Evolutionary conservation across 257 asterid species (phyloP), one percentile per base, ranked within the genome.

Genomic region (Salvia rosmarinus): DNA sequence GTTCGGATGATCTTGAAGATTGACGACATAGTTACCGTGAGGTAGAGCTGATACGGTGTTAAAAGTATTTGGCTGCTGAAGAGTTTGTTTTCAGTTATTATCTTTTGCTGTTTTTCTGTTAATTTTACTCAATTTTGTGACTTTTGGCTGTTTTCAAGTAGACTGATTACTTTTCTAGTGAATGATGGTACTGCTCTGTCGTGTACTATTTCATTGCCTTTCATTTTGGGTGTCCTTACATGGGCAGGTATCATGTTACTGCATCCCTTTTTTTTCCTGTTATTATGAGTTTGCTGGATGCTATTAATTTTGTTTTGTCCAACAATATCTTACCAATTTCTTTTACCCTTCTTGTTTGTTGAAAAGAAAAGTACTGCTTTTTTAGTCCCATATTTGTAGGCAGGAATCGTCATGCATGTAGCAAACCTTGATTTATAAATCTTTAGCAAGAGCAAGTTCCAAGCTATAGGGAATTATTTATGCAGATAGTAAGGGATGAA

Each of bases 1-100:
- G 99, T 95, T 70, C 95, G 98, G 68, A 95, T 91, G 99, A 95
- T 95, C 72, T 78, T 95, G 91, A 95, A 95, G 96, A 95, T 95
- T 63, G 99, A 95, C 63, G 99, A 95, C 82, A 89, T 95, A 60
- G 99, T 95, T 74, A 89, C 98, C 2, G 99, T 95, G 83, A 86
- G 98, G 96, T 95, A 91, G 88, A 86, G 46, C 61, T 70, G 57
- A 44, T 71, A 61, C 17, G 21, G 56, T 34, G 56, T 43, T 61
- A n/a, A 56, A 37, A 23, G 12, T 37, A 60, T 52, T 52, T 62
- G 78, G 73, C 59, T 50, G 21, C 58, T 51, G 74, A 44, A 78
- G 75, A 20, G 66, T 50, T 73, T 70, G 34, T 73, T 78, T 74
- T 11, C 62, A 59, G 67, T 34, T 73, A 61, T 67, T 79, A 44